Evolutionary conservation across 148 eudicot species (phyloP), one percentile per base, ranked within the genome.

Genomic region (Vaccinium corymbosum): DNA sequence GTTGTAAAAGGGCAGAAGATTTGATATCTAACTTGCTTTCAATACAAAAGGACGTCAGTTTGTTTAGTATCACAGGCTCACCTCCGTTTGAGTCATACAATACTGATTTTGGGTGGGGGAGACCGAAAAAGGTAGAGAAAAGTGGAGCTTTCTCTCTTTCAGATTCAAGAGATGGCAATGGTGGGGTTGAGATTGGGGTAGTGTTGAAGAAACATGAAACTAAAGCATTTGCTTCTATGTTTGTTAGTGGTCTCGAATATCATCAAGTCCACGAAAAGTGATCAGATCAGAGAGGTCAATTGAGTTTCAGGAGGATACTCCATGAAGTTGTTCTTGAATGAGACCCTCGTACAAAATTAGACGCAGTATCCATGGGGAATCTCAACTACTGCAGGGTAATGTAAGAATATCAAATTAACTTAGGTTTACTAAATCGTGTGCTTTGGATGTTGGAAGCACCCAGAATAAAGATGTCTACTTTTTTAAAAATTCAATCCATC

Each of bases 21-120:
- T 27, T 27, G 27, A 27, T 27, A 27, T 2, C 50, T 20, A 15
- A 0, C 2, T 0, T 35, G 0, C 0, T 2, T 71, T 15, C 64
- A 51, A 16, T 72, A 38, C 42, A 2, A 16, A 2, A 38, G 17
- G 50, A 2, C 10, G 53, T 0, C 1, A 0, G 1, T 0, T 27
- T 12, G 1, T 71, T 82, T 53, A 9, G 15, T 3, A 72, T 70
- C 1, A 68, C 49, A 5, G 78, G 84, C 16, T 82, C 84, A 52
- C 78, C 80, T n/a, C 66, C 53, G 19, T 73, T 82, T 72, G 52
- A 82, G 70, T 29, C 32, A 3, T 82, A 53, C 15, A 53, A 55
- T 1, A 55, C 22, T n/a, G 84, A 82, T 55, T 71, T 82, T 17
- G 84, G 84, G 35, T 73, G 79, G 84, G 84, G 84, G 27, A 55